Conservation (phyloP, 1,284 basidiomycete genomes). For the Apiotrichum siamense region DNA sequence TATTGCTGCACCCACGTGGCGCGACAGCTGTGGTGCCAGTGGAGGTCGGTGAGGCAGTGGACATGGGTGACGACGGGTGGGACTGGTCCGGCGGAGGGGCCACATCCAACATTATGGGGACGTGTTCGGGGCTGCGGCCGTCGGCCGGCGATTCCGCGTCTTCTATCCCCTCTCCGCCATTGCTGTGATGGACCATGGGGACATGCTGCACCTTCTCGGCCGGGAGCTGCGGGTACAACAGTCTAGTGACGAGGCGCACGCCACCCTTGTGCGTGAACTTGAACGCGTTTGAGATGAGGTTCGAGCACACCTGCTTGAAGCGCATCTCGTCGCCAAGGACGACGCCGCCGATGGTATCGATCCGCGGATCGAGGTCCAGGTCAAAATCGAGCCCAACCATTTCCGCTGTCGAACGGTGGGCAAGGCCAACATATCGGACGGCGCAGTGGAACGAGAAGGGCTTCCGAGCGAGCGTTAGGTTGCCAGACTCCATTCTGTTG, state of each 20-base stretch:
- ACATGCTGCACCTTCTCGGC: background rate
- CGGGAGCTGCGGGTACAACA: conserved; percentile 30
- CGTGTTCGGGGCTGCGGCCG: no score
- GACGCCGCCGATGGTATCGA: conserved; percentile 49
- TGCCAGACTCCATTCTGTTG: conserved; percentile 49
- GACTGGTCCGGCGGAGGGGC: no score
- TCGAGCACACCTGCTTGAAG: conserved; percentile 63
- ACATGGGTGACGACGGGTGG: no score
- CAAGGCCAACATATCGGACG: conserved; percentile 70
- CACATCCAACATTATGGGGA: no score
- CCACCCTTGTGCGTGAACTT: conserved; percentile 67
- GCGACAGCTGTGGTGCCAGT: background rate
- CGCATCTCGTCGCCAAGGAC: conserved; percentile 58
- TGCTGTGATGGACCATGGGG: background rate
- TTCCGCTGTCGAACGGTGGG: conserved; percentile 66
- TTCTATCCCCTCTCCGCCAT: background rate
- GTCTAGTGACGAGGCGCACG: conserved; percentile 41
- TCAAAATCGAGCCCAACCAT: conserved; percentile 52
- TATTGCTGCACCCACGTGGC: conserved; percentile 13
- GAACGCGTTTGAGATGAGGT: conserved; percentile 48
- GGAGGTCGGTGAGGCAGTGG: no score
- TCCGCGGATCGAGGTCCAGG: background rate
- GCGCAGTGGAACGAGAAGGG: conserved; percentile 79
- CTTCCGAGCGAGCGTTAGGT: conserved; percentile 42
- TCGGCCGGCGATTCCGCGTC: no score